Evolutionary conservation across 306 rosid species (phyloP).

Genomic region (Sesbania bispinosa): DNA sequence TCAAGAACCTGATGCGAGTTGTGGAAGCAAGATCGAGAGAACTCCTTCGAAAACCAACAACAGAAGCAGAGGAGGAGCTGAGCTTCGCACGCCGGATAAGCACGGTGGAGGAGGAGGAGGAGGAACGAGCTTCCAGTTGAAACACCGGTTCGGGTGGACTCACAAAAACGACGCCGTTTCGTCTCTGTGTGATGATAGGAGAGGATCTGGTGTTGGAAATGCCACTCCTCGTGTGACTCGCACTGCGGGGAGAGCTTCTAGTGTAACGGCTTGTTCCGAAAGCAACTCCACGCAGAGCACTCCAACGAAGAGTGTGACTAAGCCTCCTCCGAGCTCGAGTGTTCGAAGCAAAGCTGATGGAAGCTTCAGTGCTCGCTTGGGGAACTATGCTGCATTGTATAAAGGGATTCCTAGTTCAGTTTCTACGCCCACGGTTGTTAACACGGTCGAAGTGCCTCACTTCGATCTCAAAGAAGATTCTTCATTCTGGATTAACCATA

Average conservation of each 20-base stretch:
- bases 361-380: constrained; percentile 44
- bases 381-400: constrained; percentile 62
- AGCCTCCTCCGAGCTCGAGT: constrained; percentile 63
- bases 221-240: constrained; percentile 61
- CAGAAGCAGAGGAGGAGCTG: constrained; percentile 46
- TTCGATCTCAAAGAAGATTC: constrained; percentile 93
- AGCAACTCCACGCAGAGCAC: constrained; percentile 75
- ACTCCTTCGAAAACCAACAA: constrained; percentile 70
- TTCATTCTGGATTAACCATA: constrained; percentile 94
- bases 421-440: constrained; percentile 51
- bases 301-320: constrained; percentile 79
- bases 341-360: constrained; percentile 72
- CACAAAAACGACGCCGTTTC: constrained; percentile 55
- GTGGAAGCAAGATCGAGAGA: constrained; percentile 44
- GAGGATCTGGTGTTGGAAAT: constrained; percentile 40
- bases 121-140: constrained; percentile 38
- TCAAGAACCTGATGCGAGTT: constrained; percentile 55
- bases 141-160: constrained; percentile 65
- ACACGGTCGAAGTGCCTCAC: constrained; percentile 91
- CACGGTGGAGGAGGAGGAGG: constrained; percentile 29
- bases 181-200: constrained; percentile 38
- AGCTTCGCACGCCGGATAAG: constrained; percentile 83
- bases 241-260: constrained; percentile 42
- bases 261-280: constrained; percentile 62
- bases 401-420: constrained; percentile 62